Percentiles rank a stretch among this genome's conserved stretches.
These are phyloP conservation scores for Fusarium longipes DNA, from an alignment of 2,329 filamentous ascomycete species.

Conservation along the genomic window DNA sequence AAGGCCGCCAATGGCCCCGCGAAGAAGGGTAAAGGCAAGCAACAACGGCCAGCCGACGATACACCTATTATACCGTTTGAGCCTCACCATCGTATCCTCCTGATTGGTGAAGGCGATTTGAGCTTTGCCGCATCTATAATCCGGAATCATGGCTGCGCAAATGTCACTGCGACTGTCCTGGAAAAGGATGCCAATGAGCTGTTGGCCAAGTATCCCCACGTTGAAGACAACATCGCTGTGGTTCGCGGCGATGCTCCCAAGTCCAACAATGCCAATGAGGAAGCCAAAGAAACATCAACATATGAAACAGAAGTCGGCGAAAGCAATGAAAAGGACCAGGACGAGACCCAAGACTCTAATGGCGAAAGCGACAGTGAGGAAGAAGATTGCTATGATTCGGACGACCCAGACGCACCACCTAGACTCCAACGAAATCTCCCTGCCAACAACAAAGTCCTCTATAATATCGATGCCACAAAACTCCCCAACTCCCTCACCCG, in stretches of 20 bases:
- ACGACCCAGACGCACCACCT: conserved; percentile 34
- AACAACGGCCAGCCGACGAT: conserved; percentile 44
- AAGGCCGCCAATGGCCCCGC: conserved; percentile 37
- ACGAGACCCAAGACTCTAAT: conserved; percentile 24
- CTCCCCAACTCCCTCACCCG: conserved; percentile 61
- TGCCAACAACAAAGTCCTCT: conserved; percentile 60
- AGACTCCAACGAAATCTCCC: conserved; percentile 26
- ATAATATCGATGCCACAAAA: conserved; percentile 74
- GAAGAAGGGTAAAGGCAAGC: conserved; percentile 43
- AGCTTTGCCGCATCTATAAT: conserved; percentile 78
- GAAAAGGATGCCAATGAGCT: conserved; percentile 70
- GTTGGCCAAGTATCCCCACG: conserved; percentile 79
- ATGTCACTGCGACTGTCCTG: conserved; percentile 76
- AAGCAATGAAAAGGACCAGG: conserved; percentile 6
- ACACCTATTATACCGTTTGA: conserved; percentile 74
- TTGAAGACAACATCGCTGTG: conserved; percentile 65
- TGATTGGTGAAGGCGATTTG: conserved; percentile 84
- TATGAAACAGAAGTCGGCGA: conserved; percentile 14
- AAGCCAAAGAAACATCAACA: not conserved
- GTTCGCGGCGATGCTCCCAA: conserved; percentile 52
- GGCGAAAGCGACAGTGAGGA: conserved; percentile 34
- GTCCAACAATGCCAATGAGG: conserved; percentile 23
- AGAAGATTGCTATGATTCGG: conserved; percentile 35
- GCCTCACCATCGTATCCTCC: conserved; percentile 74
- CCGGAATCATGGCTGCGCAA: conserved; percentile 71